Evolutionary conservation across 805 yeast species (phyloP).

Genomic region (Osmozyma mogii): DNA sequence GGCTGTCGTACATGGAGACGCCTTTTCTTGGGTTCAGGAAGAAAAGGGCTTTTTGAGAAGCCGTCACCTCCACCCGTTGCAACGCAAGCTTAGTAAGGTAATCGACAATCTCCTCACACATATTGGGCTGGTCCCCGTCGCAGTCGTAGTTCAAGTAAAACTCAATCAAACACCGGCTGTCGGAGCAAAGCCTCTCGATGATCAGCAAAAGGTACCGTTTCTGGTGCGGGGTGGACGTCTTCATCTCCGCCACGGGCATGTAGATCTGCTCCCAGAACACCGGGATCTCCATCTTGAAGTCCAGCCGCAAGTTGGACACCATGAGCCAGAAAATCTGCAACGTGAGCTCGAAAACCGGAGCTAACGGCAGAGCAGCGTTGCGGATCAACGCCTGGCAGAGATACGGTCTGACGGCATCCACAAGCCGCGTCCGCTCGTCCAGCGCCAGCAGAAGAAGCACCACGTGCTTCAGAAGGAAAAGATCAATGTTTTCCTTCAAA

Average conservation of each 20-base stretch:
- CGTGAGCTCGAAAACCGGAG: slow-evolving; percentile 87
- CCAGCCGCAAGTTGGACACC: slow-evolving; percentile 72
- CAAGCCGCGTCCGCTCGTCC: slow-evolving; percentile 51
- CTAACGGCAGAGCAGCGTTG: slow-evolving; percentile 85
- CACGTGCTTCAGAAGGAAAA: slow-evolving; percentile 57
- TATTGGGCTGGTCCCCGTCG: slow-evolving; percentile 70
- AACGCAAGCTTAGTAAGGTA: slow-evolving; percentile 67
- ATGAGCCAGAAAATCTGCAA: slow-evolving; percentile 91
- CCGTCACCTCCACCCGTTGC: slow-evolving; percentile 63
- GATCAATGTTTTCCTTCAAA: slow-evolving; percentile 74
- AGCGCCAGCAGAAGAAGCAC: slow-evolving; percentile 42
- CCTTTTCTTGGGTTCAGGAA: slow-evolving; percentile 39
- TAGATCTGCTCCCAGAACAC: slow-evolving; percentile 90
- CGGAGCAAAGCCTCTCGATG: slow-evolving; percentile 75
- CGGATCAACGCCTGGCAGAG: slow-evolving; percentile 75
- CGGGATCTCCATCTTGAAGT: slow-evolving; percentile 88
- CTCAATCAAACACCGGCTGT: slow-evolving; percentile 87
- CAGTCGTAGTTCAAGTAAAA: slow-evolving; percentile 94
- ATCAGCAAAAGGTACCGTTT: slow-evolving; percentile 77
- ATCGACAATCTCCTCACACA: slow-evolving; percentile 77
- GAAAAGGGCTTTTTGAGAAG: slow-evolving; percentile 50
- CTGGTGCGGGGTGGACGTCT: slow-evolving; percentile 86
- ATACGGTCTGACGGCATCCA: slow-evolving; percentile 78
- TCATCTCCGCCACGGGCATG: slow-evolving; percentile 89
- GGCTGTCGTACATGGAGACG: slow-evolving; percentile 65